A percentile compares a stretch with the other conserved stretches of the same genome.
Conservation (phyloP, 2,329 filamentous ascomycete genomes). For the Monilinia polystroma region DNA sequence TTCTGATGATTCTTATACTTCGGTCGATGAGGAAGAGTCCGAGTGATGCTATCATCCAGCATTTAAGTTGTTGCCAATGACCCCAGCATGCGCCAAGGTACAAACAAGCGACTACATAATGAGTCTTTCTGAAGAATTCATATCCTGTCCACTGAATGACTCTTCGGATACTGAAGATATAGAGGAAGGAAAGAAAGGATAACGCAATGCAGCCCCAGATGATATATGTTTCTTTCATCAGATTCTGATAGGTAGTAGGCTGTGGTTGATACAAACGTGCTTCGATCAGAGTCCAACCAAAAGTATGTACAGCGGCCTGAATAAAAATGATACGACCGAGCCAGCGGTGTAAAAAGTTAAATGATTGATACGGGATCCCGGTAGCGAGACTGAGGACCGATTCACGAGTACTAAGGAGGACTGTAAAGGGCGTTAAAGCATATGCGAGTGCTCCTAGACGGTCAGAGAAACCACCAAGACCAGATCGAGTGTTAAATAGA, state of each 20-base stretch:
- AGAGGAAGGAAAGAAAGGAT: slow-evolving; percentile 59
- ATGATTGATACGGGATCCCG: slow-evolving; percentile 72
- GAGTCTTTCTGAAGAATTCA: slow-evolving; percentile 71
- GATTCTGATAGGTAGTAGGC: slow-evolving; percentile 55
- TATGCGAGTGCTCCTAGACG: slow-evolving; percentile 70
- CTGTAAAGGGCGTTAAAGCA: slow-evolving; percentile 68
- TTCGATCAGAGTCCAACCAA: slow-evolving; percentile 69
- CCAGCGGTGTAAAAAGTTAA: slow-evolving; percentile 78
- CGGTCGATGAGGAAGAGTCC: slow-evolving; percentile 66
- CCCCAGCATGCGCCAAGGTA: slow-evolving; percentile 74
- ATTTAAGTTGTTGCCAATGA: slow-evolving; percentile 67
- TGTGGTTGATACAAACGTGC: slow-evolving; percentile 69
- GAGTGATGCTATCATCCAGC: slow-evolving; percentile 53
- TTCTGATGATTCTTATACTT: slow-evolving; percentile 56
- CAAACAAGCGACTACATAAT: slow-evolving; percentile 67
- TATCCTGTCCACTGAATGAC: slow-evolving; percentile 68
- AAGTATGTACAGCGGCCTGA: slow-evolving; percentile 67
- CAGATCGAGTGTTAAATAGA: slow-evolving; percentile 62
- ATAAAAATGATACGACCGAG: slow-evolving; percentile 69
- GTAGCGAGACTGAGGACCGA: slow-evolving; percentile 68
- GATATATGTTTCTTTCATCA: slow-evolving; percentile 65
- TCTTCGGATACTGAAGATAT: slow-evolving; percentile 56
- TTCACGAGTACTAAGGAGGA: slow-evolving; percentile 67
- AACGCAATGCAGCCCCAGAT: slow-evolving; percentile 70
- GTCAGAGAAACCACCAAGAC: slow-evolving; percentile 66